Evolutionary conservation across 2,329 filamentous ascomycete species (phyloP), one percentile per base, ranked within the genome.

Genomic region (Fusarium xyrophilum): DNA sequence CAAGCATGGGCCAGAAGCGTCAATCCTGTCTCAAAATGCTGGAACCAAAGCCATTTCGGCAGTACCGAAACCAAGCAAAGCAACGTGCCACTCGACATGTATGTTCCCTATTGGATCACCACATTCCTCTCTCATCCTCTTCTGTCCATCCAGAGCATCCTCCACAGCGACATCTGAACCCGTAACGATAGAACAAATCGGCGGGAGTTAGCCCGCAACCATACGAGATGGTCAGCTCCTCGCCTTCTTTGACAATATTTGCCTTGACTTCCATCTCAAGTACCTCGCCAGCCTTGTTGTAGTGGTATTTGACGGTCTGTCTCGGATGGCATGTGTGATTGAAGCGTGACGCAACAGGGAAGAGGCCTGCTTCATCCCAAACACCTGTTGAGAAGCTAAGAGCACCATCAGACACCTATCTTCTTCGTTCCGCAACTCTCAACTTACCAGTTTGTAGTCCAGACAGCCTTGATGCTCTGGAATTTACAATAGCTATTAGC

Each of bases 151-250:
- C 76, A 13, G 66, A 54, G 59, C 86, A 88, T 4, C 75, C 78
- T 14, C 82, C 82, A 55, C 86, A 88, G 7, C 74, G 65, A 70
- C 86, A 88, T 5, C 79, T 73, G 60, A 88, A 88, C 0, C 86
- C 86, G 67, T 84, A 88, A 13, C 78, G 77, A 10, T 71, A 57
- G 30, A 79, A 81, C 0, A 88, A 75, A 7, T 76, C 67, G 3
- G 62, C 50, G 0, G 82, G 80, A 3, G 74, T 74, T 1, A 73
- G 71, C 8, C 71, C 63, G 10, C 65, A 69, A 2, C 81, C 82
- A 56, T 88, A 88, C 3, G 77, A 80, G 27, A 88, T 85, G 1
- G 81, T 83, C 5, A 88, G 73, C 73, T 88, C 86, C 11, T 81
- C 73, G 0, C 84, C 85, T 0, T 77, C 75, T 0, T 67, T 51